Conservation (phyloP, 371 early-diverging fungal genomes). For the Lichtheimia ramosa region DNA sequence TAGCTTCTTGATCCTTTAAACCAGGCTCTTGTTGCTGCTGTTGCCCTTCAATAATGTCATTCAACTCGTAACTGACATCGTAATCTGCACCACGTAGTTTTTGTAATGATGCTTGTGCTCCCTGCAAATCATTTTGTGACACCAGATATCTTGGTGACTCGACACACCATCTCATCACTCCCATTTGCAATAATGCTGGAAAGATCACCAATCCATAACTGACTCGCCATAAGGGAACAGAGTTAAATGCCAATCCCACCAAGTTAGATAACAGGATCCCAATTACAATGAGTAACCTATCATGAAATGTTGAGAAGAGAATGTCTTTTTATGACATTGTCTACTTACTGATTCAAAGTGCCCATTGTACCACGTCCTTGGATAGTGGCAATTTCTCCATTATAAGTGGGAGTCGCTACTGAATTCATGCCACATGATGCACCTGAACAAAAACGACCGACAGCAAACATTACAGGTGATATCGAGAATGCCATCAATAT, state of each 20-base stretch:
- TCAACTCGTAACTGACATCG: conserved; percentile 45
- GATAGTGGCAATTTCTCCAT: conserved; percentile 79
- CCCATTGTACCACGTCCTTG: conserved; percentile 69
- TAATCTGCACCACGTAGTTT: conserved; percentile 39
- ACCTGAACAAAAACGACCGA: conserved; percentile 82
- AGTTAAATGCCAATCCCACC: conserved; percentile 49
- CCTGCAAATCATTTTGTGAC: conserved; percentile 40
- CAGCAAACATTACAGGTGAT: conserved; percentile 57
- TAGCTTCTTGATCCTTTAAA: background rate
- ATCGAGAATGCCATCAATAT: conserved; percentile 58
- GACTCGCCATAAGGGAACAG: conserved; percentile 62
- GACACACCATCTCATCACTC: conserved; percentile 60
- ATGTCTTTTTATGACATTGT: no score
- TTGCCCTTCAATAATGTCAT: conserved; percentile 44
- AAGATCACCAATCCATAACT: conserved; percentile 56
- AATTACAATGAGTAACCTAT: conserved; percentile 59
- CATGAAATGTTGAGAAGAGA: background rate
- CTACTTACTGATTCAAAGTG: conserved; percentile 67
- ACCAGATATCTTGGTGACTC: conserved; percentile 73
- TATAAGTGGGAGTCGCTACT: conserved; percentile 77
- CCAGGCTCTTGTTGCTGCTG: conserved; percentile 6
- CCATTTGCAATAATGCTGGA: conserved; percentile 63
- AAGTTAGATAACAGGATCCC: conserved; percentile 66
- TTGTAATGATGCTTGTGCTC: conserved; percentile 46
- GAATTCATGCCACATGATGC: conserved; percentile 80